A percentile compares a stretch with the other conserved stretches of the same genome.
These are phyloP conservation scores for Xylaria sp. DNA, from an alignment of 2,329 filamentous ascomycete species.

Conservation along the genomic window DNA sequence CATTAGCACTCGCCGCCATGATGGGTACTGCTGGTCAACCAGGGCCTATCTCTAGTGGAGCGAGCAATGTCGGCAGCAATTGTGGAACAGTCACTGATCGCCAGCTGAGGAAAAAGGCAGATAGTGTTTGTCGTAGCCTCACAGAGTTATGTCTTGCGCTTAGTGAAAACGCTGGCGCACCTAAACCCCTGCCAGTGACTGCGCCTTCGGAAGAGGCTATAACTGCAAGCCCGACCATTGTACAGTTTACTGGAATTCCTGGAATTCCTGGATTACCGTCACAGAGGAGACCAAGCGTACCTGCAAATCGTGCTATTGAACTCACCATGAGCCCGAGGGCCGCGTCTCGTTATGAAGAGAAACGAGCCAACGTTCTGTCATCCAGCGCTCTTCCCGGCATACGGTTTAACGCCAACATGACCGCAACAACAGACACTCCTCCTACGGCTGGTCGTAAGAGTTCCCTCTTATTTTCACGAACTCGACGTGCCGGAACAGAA, in stretches of 20 bases:
- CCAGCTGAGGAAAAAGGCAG: conserved; percentile 87
- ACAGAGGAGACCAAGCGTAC: conserved; percentile 53
- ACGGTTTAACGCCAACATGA: conserved; percentile 51
- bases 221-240: conserved; percentile 58
- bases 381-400: conserved; percentile 59
- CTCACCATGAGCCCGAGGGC: conserved; percentile 58
- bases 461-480: conserved; percentile 60
- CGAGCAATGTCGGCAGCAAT: conserved; percentile 67
- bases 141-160: conserved; percentile 92
- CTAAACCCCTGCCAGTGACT: conserved; percentile 49
- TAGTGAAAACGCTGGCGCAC: conserved; percentile 65
- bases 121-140: conserved; percentile 90
- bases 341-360: conserved; percentile 64
- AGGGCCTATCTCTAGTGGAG: conserved; percentile 73
- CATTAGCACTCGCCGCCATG: conserved; percentile 79
- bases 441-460: conserved; percentile 60
- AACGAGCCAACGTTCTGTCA: conserved; percentile 59
- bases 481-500: conserved; percentile 60
- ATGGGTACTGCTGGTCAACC: conserved; percentile 78
- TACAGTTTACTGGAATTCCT: conserved; percentile 53
- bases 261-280: conserved; percentile 45
- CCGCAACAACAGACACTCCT: conserved; percentile 54
- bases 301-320: conserved; percentile 54
- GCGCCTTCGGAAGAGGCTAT: conserved; percentile 45
- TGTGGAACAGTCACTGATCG: conserved; percentile 73